These are phyloP conservation scores for Parathielavia appendiculata DNA, from an alignment of 495 filamentous ascomycete genomes.

Conservation along the genomic window DNA sequence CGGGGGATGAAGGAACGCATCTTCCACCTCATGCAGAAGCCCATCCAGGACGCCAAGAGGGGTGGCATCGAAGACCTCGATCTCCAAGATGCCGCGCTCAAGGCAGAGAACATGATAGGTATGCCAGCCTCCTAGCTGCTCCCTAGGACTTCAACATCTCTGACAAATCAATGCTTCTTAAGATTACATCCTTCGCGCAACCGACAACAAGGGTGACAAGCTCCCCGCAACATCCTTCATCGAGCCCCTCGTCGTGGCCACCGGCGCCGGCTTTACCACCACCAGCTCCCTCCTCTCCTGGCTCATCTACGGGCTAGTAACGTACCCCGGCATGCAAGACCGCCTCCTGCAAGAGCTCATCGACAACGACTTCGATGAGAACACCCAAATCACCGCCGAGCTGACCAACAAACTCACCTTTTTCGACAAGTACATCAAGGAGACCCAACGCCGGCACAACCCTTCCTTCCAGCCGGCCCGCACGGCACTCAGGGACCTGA, in stretches of 20 bases:
- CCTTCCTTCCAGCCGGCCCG: slow-evolving; percentile 53
- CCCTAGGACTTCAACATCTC: not conserved
- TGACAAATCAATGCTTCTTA: slow-evolving; percentile 11
- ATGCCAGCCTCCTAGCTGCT: not conserved
- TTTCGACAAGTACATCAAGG: slow-evolving; percentile 55
- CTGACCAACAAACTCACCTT: slow-evolving; percentile 38
- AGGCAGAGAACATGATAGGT: slow-evolving; percentile 27
- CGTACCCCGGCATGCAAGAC: slow-evolving; percentile 48
- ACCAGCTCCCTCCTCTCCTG: slow-evolving; percentile 50
- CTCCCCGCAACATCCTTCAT: slow-evolving; percentile 34
- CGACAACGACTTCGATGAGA: slow-evolving; percentile 36
- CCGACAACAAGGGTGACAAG: slow-evolving; percentile 49
- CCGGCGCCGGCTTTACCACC: slow-evolving; percentile 53
- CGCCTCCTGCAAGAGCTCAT: slow-evolving; percentile 50
- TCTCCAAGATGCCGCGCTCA: slow-evolving; percentile 48
- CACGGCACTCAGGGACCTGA: slow-evolving; percentile 45
- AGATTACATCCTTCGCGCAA: slow-evolving; percentile 46
- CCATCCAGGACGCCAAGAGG: slow-evolving; percentile 31
- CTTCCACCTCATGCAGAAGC: slow-evolving; percentile 36
- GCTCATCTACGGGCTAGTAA: slow-evolving; percentile 47
- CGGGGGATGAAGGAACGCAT: slow-evolving; percentile 26
- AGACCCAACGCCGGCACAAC: slow-evolving; percentile 52
- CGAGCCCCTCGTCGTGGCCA: slow-evolving; percentile 30
- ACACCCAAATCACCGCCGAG: slow-evolving; percentile 41
- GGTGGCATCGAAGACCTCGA: slow-evolving; percentile 40